phyloP scores from a whole-genome alignment of 306 rosid species.

The Corylus americana region DNA sequence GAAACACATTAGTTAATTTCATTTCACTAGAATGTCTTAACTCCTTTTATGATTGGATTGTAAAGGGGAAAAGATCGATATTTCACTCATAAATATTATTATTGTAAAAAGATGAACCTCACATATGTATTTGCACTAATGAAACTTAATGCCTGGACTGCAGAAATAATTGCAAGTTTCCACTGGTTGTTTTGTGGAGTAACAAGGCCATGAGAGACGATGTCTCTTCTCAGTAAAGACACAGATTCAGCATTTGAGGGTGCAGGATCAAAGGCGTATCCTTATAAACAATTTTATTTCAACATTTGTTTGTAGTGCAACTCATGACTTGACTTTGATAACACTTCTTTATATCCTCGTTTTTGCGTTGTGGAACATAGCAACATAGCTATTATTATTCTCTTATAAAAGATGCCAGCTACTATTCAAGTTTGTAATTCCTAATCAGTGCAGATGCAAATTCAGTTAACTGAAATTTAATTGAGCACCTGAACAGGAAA shows the following conservation, averaged over 20 bases:
- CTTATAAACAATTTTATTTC: slow-evolving; percentile 40
- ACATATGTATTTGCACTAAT: slow-evolving; percentile 12
- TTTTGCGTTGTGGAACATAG: not conserved
- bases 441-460: slow-evolving; percentile 3
- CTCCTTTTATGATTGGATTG: not conserved
- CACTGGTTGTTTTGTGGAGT: slow-evolving; percentile 25
- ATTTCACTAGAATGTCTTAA: not conserved
- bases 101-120: slow-evolving; percentile 4
- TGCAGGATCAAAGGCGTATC: slow-evolving; percentile 88
- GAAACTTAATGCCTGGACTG: slow-evolving; percentile 29
- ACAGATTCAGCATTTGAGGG: slow-evolving; percentile 69
- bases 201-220: slow-evolving; percentile 46
- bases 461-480: not conserved
- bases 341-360: not conserved
- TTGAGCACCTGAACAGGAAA: not conserved
- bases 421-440: slow-evolving; percentile 6
- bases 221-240: slow-evolving; percentile 73
- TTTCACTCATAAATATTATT: not conserved
- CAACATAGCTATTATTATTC: slow-evolving; percentile 7
- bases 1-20: not conserved
- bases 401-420: slow-evolving; percentile 3
- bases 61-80: not conserved
- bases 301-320: not conserved
- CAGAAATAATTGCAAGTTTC: slow-evolving; percentile 31
- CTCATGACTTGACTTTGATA: not conserved